Conservation (phyloP, 768 basidiomycete species). For the Scleroderma citrinum region DNA sequence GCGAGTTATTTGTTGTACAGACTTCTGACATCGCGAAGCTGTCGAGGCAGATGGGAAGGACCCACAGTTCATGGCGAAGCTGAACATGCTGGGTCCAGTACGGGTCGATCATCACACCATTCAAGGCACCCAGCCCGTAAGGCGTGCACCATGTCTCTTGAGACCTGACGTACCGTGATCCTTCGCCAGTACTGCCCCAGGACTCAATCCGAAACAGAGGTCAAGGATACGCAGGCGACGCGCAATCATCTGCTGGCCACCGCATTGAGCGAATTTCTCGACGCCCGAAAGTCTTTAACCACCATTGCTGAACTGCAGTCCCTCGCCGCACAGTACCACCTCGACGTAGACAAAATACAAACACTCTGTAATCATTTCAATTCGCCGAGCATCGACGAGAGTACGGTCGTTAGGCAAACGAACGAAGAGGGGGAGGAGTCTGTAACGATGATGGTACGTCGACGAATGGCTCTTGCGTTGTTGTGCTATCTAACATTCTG, state of each 20-base stretch:
- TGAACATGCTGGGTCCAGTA: slow-evolving; percentile 62
- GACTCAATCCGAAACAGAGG: slow-evolving; percentile 49
- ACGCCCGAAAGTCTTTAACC: slow-evolving; percentile 50
- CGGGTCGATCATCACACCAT: slow-evolving; percentile 63
- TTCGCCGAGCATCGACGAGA: slow-evolving; percentile 54
- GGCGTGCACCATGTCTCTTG: slow-evolving; percentile 7
- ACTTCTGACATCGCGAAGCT: slow-evolving; percentile 29
- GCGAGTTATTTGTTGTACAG: not conserved
- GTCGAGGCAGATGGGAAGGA: slow-evolving; percentile 64
- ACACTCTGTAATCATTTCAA: slow-evolving; percentile 52
- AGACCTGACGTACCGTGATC: too few relatives aligned
- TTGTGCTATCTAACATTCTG: not conserved
- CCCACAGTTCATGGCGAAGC: slow-evolving; percentile 62
- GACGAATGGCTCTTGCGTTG: not conserved
- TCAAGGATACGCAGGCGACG: slow-evolving; percentile 33
- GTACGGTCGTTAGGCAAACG: slow-evolving; percentile 36
- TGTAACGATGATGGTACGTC: slow-evolving; percentile 44
- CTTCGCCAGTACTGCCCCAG: slow-evolving; percentile 56
- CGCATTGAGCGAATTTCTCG: slow-evolving; percentile 51
- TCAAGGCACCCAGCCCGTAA: slow-evolving; percentile 44
- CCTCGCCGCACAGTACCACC: slow-evolving; percentile 48
- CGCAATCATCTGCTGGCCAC: slow-evolving; percentile 52
- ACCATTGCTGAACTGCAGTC: slow-evolving; percentile 38
- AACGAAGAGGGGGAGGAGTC: slow-evolving; percentile 55
- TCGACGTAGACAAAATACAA: slow-evolving; percentile 50